phyloP scores from a whole-genome alignment of 108 stramenopile genomes.

The Conticribra guillardii region DNA sequence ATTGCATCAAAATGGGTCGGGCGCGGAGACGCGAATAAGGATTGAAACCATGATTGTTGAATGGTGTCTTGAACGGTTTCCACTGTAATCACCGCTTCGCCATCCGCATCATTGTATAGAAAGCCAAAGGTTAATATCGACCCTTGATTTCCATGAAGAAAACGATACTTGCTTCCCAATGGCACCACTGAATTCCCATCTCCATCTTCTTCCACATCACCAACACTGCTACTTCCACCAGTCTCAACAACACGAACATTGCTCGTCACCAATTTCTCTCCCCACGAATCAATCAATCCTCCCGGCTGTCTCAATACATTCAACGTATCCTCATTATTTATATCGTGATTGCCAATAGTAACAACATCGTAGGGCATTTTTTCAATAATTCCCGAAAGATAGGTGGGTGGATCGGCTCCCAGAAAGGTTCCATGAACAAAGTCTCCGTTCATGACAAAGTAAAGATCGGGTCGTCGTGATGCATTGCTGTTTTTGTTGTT shows the following conservation, averaged over 20 bases:
- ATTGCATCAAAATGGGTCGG: slow-evolving; percentile 64
- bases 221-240: not conserved
- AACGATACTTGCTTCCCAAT: slow-evolving; percentile 56
- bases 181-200: slow-evolving; percentile 22
- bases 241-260: slow-evolving; percentile 30
- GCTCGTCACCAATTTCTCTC: slow-evolving; percentile 65
- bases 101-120: slow-evolving; percentile 66
- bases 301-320: slow-evolving; percentile 51
- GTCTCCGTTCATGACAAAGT: slow-evolving; percentile 89
- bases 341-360: slow-evolving; percentile 82
- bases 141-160: slow-evolving; percentile 60
- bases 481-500: slow-evolving; percentile 3
- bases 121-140: slow-evolving; percentile 77
- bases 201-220: not conserved
- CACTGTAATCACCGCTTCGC: slow-evolving; percentile 48
- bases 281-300: slow-evolving; percentile 78
- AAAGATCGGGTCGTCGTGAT: slow-evolving; percentile 46
- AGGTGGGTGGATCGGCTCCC: slow-evolving; percentile 54
- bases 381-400: slow-evolving; percentile 66
- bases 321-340: slow-evolving; percentile 49
- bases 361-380: slow-evolving; percentile 78
- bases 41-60: slow-evolving; percentile 63
- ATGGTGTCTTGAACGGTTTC: slow-evolving; percentile 55
- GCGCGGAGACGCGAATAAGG: slow-evolving; percentile 33
- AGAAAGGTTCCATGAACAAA: slow-evolving; percentile 80